Percentiles rank a stretch among this genome's conserved stretches.
Evolutionary conservation across 1,284 basidiomycete genomes (phyloP).

Genomic region (Paramarasmius palmivorus): DNA sequence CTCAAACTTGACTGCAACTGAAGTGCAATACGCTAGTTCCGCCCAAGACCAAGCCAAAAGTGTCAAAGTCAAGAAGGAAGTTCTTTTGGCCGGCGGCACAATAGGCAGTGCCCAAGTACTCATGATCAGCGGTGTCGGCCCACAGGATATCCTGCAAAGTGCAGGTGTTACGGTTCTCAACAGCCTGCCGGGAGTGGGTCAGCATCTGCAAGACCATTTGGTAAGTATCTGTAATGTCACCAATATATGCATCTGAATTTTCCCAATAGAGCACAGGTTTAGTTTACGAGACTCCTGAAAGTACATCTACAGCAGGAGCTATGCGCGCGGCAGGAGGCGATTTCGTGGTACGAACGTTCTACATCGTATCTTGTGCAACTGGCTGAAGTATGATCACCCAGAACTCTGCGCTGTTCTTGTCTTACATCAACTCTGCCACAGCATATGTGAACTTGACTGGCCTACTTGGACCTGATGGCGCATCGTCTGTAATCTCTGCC

Average conservation of each 20-base stretch:
- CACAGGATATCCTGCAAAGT: slow-evolving; percentile 43
- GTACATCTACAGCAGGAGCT: slow-evolving; percentile 14
- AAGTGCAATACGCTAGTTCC: slow-evolving; percentile 9
- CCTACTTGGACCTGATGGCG: slow-evolving; percentile 37
- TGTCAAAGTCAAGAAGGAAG: slow-evolving; percentile 50
- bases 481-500: slow-evolving; percentile 22
- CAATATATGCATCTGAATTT: not conserved
- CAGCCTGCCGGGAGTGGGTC: slow-evolving; percentile 66
- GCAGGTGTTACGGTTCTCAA: slow-evolving; percentile 44
- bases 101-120: slow-evolving; percentile 60
- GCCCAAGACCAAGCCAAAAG: slow-evolving; percentile 23
- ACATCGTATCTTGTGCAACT: not conserved
- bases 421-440: slow-evolving; percentile 37
- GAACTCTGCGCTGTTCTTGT: slow-evolving; percentile 27
- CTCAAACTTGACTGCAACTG: slow-evolving; percentile 11
- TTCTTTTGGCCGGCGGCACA: slow-evolving; percentile 55
- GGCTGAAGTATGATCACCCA: no score
- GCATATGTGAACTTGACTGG: slow-evolving; percentile 55
- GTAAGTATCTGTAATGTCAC: slow-evolving; percentile 23
- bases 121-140: slow-evolving; percentile 66
- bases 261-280: not conserved
- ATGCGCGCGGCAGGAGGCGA: not conserved
- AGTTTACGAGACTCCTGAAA: slow-evolving; percentile 17
- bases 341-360: not conserved
- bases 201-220: slow-evolving; percentile 66